These are phyloP conservation scores for Schwanniomyces sp. DNA, from an alignment of 805 yeast genomes.

Conservation along the genomic window DNA sequence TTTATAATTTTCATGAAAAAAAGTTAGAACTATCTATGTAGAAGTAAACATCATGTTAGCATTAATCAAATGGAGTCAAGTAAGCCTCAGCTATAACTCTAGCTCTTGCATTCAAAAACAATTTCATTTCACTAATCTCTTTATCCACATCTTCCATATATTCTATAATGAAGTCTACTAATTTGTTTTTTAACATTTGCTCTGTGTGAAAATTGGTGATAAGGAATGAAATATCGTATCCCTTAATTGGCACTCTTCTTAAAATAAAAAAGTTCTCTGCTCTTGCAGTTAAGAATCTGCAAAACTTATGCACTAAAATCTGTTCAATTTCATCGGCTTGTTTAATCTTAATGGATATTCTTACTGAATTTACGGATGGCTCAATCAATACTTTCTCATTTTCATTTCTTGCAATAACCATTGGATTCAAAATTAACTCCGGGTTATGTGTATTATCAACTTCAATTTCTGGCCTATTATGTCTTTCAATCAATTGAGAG, in stretches of 20 bases:
- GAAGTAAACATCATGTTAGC: background rate
- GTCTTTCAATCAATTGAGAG: conserved; percentile 94
- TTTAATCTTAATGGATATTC: conserved; percentile 89
- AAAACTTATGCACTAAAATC: conserved; percentile 90
- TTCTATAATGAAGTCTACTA: conserved; percentile 95
- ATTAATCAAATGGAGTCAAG: conserved; percentile 74
- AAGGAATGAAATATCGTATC: conserved; percentile 90
- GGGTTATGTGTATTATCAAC: conserved; percentile 68
- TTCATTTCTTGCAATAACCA: conserved; percentile 89
- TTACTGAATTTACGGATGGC: conserved; percentile 87
- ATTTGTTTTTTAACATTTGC: conserved; percentile 89
- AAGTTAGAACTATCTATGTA: background rate
- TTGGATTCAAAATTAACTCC: conserved; percentile 83
- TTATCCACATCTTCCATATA: conserved; percentile 99
- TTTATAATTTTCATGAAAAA: background rate
- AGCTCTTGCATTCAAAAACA: conserved; percentile 95
- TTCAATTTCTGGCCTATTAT: conserved; percentile 95
- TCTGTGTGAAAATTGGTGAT: conserved; percentile 95
- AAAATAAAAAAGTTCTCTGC: conserved; percentile 93
- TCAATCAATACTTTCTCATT: conserved; percentile 91
- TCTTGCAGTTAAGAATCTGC: conserved; percentile 89
- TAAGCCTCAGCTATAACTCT: conserved; percentile 97
- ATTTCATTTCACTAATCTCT: conserved; percentile 97
- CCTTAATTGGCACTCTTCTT: conserved; percentile 86
- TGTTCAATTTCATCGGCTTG: conserved; percentile 98